These are phyloP conservation scores for Knoxia roxburghii DNA, from an alignment of 257 asterid species.

Conservation along the genomic window DNA sequence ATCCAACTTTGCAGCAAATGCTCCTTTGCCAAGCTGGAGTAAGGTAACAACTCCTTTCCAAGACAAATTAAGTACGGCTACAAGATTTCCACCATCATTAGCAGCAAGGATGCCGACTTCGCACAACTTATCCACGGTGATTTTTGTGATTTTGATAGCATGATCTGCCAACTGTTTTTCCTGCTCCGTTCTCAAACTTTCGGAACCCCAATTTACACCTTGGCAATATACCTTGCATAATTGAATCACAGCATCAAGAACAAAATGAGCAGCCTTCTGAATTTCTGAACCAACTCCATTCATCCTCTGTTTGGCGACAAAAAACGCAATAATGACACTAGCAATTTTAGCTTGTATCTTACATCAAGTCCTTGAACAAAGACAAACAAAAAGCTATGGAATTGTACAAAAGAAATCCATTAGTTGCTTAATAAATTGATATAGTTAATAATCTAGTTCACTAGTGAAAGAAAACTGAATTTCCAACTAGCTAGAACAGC, in stretches of 20 bases:
- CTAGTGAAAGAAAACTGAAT: background rate
- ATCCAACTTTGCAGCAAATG: constrained; percentile 70
- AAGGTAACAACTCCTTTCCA: constrained; percentile 95
- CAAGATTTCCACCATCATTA: constrained; percentile 88
- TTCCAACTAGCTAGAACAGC: background rate
- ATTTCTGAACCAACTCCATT: constrained; percentile 45
- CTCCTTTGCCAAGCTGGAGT: constrained; percentile 87
- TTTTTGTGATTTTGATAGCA: constrained; percentile 49
- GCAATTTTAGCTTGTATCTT: background rate
- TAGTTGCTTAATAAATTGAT: background rate
- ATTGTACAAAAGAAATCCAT: background rate
- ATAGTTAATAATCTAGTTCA: background rate
- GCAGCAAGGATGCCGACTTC: constrained; percentile 90
- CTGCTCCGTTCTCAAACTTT: constrained; percentile 25
- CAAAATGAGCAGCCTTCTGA: constrained; percentile 54
- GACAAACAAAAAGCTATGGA: background rate
- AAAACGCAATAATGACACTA: constrained; percentile 11
- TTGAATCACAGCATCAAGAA: constrained; percentile 65
- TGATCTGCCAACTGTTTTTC: constrained; percentile 36
- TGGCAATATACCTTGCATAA: constrained; percentile 73
- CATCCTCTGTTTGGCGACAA: constrained; percentile 45
- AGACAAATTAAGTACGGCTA: constrained; percentile 69
- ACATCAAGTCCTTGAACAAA: background rate
- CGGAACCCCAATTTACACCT: constrained; percentile 61
- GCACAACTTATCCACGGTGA: constrained; percentile 59